Percentiles rank a stretch among this genome's conserved stretches.
Evolutionary conservation across 192 early-diverging fungal species (phyloP).

Genomic region (Linderina pennispora): DNA sequence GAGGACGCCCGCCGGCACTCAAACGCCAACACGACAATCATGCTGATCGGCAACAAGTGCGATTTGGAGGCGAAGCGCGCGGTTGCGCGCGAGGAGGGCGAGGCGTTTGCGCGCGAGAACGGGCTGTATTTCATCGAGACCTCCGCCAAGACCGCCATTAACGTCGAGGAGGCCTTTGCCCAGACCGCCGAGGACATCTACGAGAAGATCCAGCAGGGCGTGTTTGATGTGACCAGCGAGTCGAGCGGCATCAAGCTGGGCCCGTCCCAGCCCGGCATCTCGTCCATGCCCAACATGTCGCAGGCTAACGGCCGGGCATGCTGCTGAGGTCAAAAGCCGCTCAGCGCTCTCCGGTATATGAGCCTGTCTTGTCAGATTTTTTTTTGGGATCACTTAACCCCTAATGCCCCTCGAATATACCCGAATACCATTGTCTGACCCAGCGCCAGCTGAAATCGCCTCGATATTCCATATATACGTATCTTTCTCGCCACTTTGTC

Average conservation of each 20-base stretch:
- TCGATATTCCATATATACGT: too few species aligned
- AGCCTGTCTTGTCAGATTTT: too few species aligned
- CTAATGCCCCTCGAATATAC: too few species aligned
- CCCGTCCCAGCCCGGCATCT: conserved; percentile 53
- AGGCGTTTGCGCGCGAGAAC: conserved; percentile 80
- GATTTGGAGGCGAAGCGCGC: conserved; percentile 77
- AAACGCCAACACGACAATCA: conserved; percentile 82
- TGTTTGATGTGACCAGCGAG: conserved; percentile 68
- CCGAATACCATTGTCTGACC: too few species aligned
- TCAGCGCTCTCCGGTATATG: too few species aligned
- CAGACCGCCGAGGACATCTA: conserved; percentile 75
- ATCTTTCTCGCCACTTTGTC: too few species aligned
- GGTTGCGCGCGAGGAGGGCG: conserved; percentile 81
- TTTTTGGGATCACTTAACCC: too few species aligned
- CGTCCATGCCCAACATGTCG: conserved; percentile 50
- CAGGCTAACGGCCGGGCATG: conserved; percentile 35
- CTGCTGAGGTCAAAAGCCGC: too few species aligned
- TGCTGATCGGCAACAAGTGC: conserved; percentile 90
- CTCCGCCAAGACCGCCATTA: conserved; percentile 80
- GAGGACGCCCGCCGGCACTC: conserved; percentile 86
- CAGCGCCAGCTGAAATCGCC: too few species aligned
- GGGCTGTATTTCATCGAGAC: conserved; percentile 89
- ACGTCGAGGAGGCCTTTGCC: conserved; percentile 80
- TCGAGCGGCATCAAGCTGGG: conserved; percentile 56
- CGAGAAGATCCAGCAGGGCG: conserved; percentile 70